A percentile compares a stretch with the other conserved stretches of the same genome.
phyloP scores from a whole-genome alignment of 225 moss, liverwort and hornwort species.

The Physcomitrium patens region DNA sequence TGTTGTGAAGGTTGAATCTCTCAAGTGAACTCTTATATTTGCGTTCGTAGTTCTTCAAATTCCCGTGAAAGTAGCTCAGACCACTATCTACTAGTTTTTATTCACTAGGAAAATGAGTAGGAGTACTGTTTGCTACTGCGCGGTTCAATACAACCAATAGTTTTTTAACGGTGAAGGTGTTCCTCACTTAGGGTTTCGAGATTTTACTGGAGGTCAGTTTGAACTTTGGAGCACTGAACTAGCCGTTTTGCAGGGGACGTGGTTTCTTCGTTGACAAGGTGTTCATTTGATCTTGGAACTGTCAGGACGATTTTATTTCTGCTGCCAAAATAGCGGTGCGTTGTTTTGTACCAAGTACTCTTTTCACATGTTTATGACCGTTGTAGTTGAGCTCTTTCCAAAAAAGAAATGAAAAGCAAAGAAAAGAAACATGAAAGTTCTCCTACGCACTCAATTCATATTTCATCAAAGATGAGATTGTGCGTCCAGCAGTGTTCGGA shows the following conservation, averaged over 20 bases:
- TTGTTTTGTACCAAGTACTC: not conserved
- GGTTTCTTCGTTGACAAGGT: not conserved
- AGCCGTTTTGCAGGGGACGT: not conserved
- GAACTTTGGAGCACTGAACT: slow-evolving; percentile 3
- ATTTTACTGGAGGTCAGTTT: not conserved
- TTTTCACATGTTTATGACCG: slow-evolving; percentile 1
- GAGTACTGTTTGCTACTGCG: not conserved
- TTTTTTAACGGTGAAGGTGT: slow-evolving; percentile 8
- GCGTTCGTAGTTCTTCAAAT: slow-evolving; percentile 8
- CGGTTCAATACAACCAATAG: slow-evolving; percentile 11
- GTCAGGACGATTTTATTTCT: slow-evolving; percentile 15
- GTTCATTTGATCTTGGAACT: slow-evolving; percentile 31
- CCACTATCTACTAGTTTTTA: slow-evolving; percentile 9
- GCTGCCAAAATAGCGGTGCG: slow-evolving; percentile 30
- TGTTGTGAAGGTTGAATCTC: slow-evolving; percentile 9
- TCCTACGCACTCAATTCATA: slow-evolving; percentile 8
- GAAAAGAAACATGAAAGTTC: too few relatives aligned
- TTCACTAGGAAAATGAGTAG: not conserved
- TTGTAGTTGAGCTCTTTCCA: not conserved
- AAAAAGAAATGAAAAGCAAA: too few relatives aligned
- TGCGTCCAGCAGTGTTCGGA: slow-evolving; percentile 4
- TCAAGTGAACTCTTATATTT: slow-evolving; percentile 18
- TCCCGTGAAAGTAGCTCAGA: slow-evolving; percentile 18
- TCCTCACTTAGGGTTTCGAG: slow-evolving; percentile 37
- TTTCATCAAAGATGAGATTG: not conserved